Percentiles rank a stretch among this genome's conserved stretches.
Conservation (phyloP, 2,329 filamentous ascomycete species). For the Fusarium aywerte region DNA sequence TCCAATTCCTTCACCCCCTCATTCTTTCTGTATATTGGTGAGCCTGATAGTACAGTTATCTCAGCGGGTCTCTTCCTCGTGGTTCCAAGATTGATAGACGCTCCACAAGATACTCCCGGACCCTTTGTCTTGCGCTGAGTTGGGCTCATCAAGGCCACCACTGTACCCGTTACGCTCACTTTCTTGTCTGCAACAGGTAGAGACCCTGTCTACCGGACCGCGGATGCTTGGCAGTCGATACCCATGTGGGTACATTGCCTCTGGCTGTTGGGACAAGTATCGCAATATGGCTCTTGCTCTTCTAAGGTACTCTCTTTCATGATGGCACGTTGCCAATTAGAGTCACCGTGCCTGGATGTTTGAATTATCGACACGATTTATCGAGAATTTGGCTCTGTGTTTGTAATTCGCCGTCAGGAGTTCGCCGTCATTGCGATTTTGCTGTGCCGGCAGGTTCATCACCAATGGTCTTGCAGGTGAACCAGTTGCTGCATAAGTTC, state of each 20-base stretch:
- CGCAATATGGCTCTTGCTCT: conserved; percentile 19
- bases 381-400: neutral
- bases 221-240: conserved; percentile 9
- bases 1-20: conserved; percentile 9
- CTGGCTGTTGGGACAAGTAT: conserved; percentile 18
- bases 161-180: conserved; percentile 20
- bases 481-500: conserved; percentile 4
- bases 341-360: conserved; percentile 4
- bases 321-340: conserved; percentile 15
- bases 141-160: conserved; percentile 15
- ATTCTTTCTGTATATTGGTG: neutral
- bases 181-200: conserved; percentile 26
- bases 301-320: conserved; percentile 2
- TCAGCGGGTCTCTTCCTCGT: conserved; percentile 25
- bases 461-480: neutral
- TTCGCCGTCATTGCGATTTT: conserved; percentile 9
- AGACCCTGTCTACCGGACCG: conserved; percentile 19
- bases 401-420: conserved; percentile 1
- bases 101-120: conserved; percentile 37
- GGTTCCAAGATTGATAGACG: conserved; percentile 24
- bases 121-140: conserved; percentile 30
- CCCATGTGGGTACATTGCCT: conserved; percentile 5
- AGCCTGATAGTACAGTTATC: conserved; percentile 6
- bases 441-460: neutral
- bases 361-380: neutral